A percentile compares a stretch with the other conserved stretches of the same genome.
These are phyloP conservation scores for Neopestalotiopsis sp. DNA, from an alignment of 2,329 filamentous ascomycete genomes.

Conservation along the genomic window DNA sequence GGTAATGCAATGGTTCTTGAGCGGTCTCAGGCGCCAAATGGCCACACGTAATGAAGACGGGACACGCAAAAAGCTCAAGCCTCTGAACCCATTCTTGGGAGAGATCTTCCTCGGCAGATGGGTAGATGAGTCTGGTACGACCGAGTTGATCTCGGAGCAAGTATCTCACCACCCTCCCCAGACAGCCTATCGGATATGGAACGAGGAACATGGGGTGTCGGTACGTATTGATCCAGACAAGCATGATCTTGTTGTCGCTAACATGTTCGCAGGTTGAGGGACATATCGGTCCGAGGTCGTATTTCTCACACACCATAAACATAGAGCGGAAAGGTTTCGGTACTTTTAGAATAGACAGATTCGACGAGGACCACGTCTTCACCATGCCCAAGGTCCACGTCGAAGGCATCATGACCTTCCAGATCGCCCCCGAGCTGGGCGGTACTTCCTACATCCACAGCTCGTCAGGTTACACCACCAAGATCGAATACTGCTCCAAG, in stretches of 20 bases:
- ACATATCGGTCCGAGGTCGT: slow-evolving; percentile 96
- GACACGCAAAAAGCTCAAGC: slow-evolving; percentile 91
- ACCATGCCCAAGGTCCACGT: slow-evolving; percentile 92
- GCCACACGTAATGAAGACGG: slow-evolving; percentile 75
- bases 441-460: slow-evolving; percentile 84
- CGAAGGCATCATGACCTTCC: slow-evolving; percentile 85
- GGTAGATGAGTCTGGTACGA: slow-evolving; percentile 82
- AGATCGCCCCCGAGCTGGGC: slow-evolving; percentile 91
- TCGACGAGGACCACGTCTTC: slow-evolving; percentile 71
- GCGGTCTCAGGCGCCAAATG: slow-evolving; percentile 87
- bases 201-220: slow-evolving; percentile 77
- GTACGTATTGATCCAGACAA: slow-evolving; percentile 21
- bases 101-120: slow-evolving; percentile 94
- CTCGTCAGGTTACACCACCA: slow-evolving; percentile 83
- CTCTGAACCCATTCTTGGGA: slow-evolving; percentile 92
- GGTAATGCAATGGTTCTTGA: slow-evolving; percentile 96
- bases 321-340: slow-evolving; percentile 95
- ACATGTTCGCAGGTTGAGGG: slow-evolving; percentile 65
- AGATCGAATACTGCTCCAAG: slow-evolving; percentile 91
- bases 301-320: slow-evolving; percentile 91
- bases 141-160: slow-evolving; percentile 90
- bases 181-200: slow-evolving; percentile 92
- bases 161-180: slow-evolving; percentile 94
- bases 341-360: slow-evolving; percentile 67
- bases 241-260: slow-evolving; percentile 11